phyloP scores from a whole-genome alignment of 2,329 filamentous ascomycete genomes.

The Hyphodiscus sp. region DNA sequence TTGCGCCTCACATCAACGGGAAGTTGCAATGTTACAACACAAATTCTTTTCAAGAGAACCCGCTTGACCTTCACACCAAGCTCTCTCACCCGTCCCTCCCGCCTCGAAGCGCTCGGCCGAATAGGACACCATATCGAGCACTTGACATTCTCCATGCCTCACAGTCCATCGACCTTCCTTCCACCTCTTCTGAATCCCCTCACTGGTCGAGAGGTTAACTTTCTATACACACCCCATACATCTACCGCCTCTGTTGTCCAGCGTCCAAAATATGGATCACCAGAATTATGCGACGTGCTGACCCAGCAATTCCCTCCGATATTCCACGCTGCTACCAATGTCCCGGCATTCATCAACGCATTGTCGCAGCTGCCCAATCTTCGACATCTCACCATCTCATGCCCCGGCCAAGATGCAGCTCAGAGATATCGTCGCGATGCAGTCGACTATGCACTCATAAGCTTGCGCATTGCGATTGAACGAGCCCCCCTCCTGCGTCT shows the following conservation, averaged over 20 bases:
- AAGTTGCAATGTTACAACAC: conserved; percentile 64
- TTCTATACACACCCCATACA: conserved; percentile 74
- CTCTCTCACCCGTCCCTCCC: conserved; percentile 67
- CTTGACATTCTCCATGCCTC: conserved; percentile 70
- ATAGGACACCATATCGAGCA: conserved; percentile 75
- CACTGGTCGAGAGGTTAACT: conserved; percentile 71
- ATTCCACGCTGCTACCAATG: conserved; percentile 85
- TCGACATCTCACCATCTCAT: conserved; percentile 68
- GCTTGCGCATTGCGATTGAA: conserved; percentile 76
- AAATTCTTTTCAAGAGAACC: conserved; percentile 61
- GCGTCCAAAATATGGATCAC: conserved; percentile 71
- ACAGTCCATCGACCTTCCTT: conserved; percentile 72
- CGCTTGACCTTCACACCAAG: conserved; percentile 65
- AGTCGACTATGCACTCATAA: conserved; percentile 86
- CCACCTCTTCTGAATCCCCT: conserved; percentile 75
- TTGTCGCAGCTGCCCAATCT: conserved; percentile 63
- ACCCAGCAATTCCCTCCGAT: conserved; percentile 83
- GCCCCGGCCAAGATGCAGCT: conserved; percentile 62
- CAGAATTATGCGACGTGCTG: conserved; percentile 72
- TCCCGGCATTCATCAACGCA: conserved; percentile 74
- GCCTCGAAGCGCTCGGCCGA: conserved; percentile 66
- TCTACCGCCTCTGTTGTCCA: conserved; percentile 54
- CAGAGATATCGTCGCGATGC: conserved; percentile 69
- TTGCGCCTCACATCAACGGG: conserved; percentile 63
- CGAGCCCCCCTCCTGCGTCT: conserved; percentile 60